Base-by-base conservation (phyloP, 805 yeast genomes). In the Lipomyces sp. region DNA sequence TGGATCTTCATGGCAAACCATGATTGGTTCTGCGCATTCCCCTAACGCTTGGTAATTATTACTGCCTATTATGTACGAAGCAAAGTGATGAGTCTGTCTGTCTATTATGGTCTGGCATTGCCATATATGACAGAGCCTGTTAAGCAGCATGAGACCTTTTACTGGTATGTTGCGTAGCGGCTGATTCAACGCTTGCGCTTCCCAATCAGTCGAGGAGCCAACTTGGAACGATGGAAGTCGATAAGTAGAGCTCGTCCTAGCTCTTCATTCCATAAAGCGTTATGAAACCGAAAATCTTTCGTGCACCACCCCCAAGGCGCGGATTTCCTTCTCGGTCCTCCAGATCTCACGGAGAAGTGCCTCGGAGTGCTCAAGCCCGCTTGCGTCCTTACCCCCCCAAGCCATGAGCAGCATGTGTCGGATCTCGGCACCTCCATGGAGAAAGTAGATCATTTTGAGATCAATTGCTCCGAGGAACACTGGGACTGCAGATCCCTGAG, bases 341-440 rank as follows among this genome's bases (percentile, higher is more conserved):
- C 15, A 1, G 15, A 37, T 37, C 45, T 39, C 45, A 13, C 11
- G 45, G 45, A 11, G 11, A 10, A 51, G 30, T n/a, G 2, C 18
- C 54, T 11, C 1, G 15, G 15, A 51, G 13, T 51, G 54, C 54
- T 51, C 54, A n/a, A 51, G 33, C 13, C 18, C 29, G 2, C 8
- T 11, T 51, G 33, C 18, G 18, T 11, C 15, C 18, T 51, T n/a
- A 30, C 54, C 54, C 3, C 54, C 30, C 54, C 54, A 51, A 24
- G 54, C 33, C 33, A 51, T 51, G 33, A 51, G 30, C 18, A 51
- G 54, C 54, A 51, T 51, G 54, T 51, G 54, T 10, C 54, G 54
- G 18, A 51, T 8, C 7, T 51, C 54, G 13, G 24, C 53, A 10
- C 54, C 54, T 6, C 3, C 54, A 15, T n/a, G 15, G 54, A 10